Conservation (phyloP, 192 early-diverging fungal genomes). For the Chytriomyces hyalinus region DNA sequence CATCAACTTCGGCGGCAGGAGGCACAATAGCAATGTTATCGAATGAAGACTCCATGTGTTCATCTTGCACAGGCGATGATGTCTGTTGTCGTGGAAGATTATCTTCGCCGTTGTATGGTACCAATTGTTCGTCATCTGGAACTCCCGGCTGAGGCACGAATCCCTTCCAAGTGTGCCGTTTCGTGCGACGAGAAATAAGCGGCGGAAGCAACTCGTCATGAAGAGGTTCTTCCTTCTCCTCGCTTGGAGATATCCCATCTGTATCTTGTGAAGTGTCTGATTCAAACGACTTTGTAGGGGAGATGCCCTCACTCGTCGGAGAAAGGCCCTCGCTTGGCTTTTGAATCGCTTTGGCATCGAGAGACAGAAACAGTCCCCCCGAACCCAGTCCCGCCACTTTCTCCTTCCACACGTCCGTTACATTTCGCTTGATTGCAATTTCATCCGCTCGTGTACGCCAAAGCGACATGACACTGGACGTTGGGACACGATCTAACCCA, state of each 20-base stretch:
- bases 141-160: conserved; percentile 3
- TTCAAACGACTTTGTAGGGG: not conserved
- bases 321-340: not conserved
- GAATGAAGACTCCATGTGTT: not conserved
- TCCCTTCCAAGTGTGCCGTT: conserved; percentile 5
- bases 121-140: not conserved
- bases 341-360: not conserved
- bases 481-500: not conserved
- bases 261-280: not conserved
- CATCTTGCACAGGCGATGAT: not conserved
- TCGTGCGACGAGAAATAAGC: not conserved
- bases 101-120: not conserved
- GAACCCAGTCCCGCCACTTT: conserved; percentile 15
- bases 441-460: not conserved
- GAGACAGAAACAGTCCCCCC: conserved; percentile 13
- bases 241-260: not conserved
- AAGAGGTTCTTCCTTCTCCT: not conserved
- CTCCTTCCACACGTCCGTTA: not conserved
- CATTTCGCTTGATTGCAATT: not conserved
- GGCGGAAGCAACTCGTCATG: not conserved
- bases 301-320: not conserved
- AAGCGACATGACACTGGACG: not conserved
- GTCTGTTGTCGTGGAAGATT: not conserved
- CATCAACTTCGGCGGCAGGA: not conserved
- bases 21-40: not conserved